Evolutionary conservation across 805 yeast genomes (phyloP).

Genomic region (Clavispora fructus): DNA sequence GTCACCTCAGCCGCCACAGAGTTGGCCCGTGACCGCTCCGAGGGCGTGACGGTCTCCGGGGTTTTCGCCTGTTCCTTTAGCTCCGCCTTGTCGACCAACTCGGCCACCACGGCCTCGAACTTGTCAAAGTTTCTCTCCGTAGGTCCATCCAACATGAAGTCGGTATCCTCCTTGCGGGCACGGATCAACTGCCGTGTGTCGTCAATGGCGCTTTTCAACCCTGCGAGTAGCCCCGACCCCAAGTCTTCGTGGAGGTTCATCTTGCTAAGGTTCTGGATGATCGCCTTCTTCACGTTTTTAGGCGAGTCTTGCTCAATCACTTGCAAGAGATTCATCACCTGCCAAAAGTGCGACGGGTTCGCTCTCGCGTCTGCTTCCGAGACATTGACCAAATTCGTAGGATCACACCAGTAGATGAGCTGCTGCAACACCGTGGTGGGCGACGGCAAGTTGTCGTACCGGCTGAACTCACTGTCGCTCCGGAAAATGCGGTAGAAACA

Average conservation of each 20-base stretch:
- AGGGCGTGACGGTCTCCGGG: background rate
- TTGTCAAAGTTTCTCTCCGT: conserved; percentile 28
- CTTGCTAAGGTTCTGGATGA: conserved; percentile 47
- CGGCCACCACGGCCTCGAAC: conserved; percentile 23
- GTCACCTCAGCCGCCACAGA: background rate
- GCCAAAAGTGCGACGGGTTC: conserved; percentile 52
- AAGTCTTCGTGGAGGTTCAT: conserved; percentile 30
- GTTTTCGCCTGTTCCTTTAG: conserved; percentile 7
- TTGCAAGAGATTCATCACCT: conserved; percentile 50
- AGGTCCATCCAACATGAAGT: conserved; percentile 28
- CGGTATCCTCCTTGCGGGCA: conserved; percentile 17
- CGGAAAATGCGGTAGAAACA: conserved; percentile 54
- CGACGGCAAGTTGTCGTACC: conserved; percentile 25
- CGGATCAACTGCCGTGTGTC: conserved; percentile 27
- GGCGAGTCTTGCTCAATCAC: conserved; percentile 47
- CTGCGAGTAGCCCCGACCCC: conserved; percentile 25
- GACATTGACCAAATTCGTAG: conserved; percentile 53
- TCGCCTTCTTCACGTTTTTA: conserved; percentile 47
- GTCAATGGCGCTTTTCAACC: conserved; percentile 28
- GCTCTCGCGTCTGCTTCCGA: conserved; percentile 33
- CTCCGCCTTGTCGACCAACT: conserved; percentile 19
- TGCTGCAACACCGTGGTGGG: conserved; percentile 63
- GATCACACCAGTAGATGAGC: conserved; percentile 81
- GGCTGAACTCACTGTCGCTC: conserved; percentile 28
- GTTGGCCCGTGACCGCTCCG: conserved; percentile 1